These are phyloP conservation scores for Ceriops zippeliana DNA, from an alignment of 345 rosid genomes.

Conservation along the genomic window DNA sequence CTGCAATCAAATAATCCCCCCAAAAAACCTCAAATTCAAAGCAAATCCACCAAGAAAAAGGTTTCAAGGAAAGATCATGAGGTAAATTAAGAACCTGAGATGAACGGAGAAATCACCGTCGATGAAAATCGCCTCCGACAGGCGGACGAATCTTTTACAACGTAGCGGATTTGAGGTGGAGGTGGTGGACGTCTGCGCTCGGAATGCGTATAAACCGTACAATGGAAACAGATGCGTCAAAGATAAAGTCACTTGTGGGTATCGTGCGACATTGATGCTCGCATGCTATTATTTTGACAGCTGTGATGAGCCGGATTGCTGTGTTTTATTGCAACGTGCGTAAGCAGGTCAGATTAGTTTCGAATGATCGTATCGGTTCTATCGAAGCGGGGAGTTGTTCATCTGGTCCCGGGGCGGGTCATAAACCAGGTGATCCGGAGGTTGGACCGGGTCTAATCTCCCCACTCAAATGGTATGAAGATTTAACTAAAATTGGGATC, in stretches of 20 bases:
- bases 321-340: background rate
- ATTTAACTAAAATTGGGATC: too few species aligned
- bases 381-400: background rate
- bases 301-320: too few species aligned
- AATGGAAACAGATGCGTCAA: background rate
- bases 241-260: background rate
- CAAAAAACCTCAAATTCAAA: background rate
- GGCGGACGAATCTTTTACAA: background rate
- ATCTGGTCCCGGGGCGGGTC: too few species aligned
- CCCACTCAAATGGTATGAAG: too few species aligned
- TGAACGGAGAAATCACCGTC: background rate
- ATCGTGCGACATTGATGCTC: background rate
- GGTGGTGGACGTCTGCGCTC: background rate
- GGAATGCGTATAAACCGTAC: background rate
- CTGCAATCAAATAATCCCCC: background rate
- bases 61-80: too few species aligned
- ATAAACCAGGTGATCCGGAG: too few species aligned
- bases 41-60: background rate
- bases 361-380: too few species aligned
- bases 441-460: too few species aligned
- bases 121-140: conserved; percentile 3
- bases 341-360: background rate
- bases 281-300: background rate
- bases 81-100: too few species aligned
- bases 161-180: background rate